These are phyloP conservation scores for Penicillium thymicola DNA, from an alignment of 2,329 filamentous ascomycete genomes.

Conservation along the genomic window DNA sequence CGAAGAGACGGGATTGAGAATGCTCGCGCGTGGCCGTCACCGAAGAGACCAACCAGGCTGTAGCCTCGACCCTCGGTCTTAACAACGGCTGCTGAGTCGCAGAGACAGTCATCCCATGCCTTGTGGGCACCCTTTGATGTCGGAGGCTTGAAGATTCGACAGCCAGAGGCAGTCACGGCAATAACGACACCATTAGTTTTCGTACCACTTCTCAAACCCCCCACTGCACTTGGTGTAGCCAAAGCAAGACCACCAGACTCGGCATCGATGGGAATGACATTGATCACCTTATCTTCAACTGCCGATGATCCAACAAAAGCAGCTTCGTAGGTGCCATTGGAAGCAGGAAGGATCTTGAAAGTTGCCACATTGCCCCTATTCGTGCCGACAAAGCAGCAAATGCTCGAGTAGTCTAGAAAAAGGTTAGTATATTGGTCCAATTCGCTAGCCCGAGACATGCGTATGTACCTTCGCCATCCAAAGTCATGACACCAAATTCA, in stretches of 20 bases:
- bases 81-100: constrained; percentile 74
- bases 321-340: constrained; percentile 66
- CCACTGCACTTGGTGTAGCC: constrained; percentile 72
- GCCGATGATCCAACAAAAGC: constrained; percentile 66
- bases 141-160: constrained; percentile 84
- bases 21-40: constrained; percentile 73
- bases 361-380: constrained; percentile 79
- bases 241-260: constrained; percentile 72
- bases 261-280: constrained; percentile 73
- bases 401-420: constrained; percentile 74
- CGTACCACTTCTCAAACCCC: constrained; percentile 69
- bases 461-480: constrained; percentile 72
- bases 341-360: constrained; percentile 80
- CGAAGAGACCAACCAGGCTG: constrained; percentile 79
- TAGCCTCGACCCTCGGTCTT: constrained; percentile 71
- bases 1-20: constrained; percentile 86
- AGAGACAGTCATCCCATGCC: constrained; percentile 77
- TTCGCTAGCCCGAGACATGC: not conserved
- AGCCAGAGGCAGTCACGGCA: constrained; percentile 69
- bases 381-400: constrained; percentile 87
- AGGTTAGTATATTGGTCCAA: constrained; percentile 23
- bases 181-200: constrained; percentile 79
- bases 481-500: constrained; percentile 88
- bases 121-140: constrained; percentile 87
- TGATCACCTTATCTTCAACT: constrained; percentile 68